Percentiles rank a stretch among this genome's conserved stretches.
Conservation (phyloP, 208 protist species). For the Histomonas meleagridis region DNA sequence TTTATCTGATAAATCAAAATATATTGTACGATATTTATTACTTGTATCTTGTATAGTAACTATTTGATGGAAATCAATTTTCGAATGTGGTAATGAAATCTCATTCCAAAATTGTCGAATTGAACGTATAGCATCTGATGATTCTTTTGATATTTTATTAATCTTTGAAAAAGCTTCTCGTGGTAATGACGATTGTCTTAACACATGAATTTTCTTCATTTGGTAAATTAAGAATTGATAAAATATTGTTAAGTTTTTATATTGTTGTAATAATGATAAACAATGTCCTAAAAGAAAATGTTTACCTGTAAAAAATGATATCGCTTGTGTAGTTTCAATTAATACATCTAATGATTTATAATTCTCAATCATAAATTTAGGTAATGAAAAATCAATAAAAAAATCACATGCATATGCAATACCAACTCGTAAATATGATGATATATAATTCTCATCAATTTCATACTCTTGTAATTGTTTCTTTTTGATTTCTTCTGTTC, state of each 20-base stretch:
- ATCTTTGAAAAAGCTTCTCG: background rate
- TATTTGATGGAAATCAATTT: background rate
- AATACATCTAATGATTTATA: background rate
- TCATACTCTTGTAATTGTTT: background rate
- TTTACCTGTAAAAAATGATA: background rate
- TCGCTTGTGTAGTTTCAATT: background rate
- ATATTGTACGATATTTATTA: background rate
- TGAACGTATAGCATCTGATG: background rate
- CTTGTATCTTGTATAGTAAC: background rate
- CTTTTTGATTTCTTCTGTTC: background rate
- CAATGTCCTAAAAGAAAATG: background rate
- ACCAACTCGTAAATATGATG: background rate
- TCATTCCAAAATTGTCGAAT: background rate
- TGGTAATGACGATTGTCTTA: background rate
- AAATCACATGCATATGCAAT: background rate
- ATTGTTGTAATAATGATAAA: background rate
- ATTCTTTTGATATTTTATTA: background rate
- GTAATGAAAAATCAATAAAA: background rate
- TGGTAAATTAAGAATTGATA: slow-evolving; percentile 12
- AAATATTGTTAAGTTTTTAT: background rate
- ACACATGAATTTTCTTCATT: background rate
- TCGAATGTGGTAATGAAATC: background rate
- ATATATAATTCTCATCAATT: too few species aligned
- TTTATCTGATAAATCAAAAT: background rate
- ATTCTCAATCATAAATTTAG: background rate